Evolutionary conservation across 1,139 yeast species (phyloP), one percentile per base, ranked within the genome.

Genomic region (Lodderomyces pseudojiufengensis): DNA sequence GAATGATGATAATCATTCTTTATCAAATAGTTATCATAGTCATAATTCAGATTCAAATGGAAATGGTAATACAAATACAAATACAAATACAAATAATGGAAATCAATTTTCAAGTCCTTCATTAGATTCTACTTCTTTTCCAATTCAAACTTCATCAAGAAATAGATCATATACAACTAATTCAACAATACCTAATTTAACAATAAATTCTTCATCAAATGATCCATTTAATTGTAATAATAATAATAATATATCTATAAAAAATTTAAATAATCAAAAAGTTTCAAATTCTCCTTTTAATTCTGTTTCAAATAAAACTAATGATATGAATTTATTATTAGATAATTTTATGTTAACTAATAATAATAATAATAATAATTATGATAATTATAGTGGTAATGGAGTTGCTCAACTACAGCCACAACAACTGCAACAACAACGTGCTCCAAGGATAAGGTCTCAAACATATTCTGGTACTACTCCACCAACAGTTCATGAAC

Each of bases 131-230:
- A 24, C 38, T 5, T 27, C 35, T 6, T 27, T 30, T 3, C 26
- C 37, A 11, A 32, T 31, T 10, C 39, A 21, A 20, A 20, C 8
- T 11, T 28, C 31, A 4, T 29, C 47, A 24, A 57, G 75, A 47
- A 72, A 66, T 37, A 61, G 79, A 46, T 71, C 78, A 1, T 73
- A 73, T 48, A 69, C 79, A 3, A 70, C 78, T 10, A 61, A 66
- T n/a, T 70, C 63, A 2, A 61, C 68, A 7, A 47, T 56, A 24
- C 56, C 64, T 7, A 49, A 46, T 36, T 33, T 39, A 24, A 26
- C 43, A 23, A 27, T 33, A 14, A 34, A 33, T 31, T 20, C 39
- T 8, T 20, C 30, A 20, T 36, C 35, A 10, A 29, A 23, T 7
- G 39, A 43, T 18, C 16, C 39, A 10, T 27, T 36, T n/a, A 30